Percentiles rank a stretch among this genome's conserved stretches.
Evolutionary conservation across 202 grass and related monocot species (phyloP).

Genomic region (Zoysia matrella): DNA sequence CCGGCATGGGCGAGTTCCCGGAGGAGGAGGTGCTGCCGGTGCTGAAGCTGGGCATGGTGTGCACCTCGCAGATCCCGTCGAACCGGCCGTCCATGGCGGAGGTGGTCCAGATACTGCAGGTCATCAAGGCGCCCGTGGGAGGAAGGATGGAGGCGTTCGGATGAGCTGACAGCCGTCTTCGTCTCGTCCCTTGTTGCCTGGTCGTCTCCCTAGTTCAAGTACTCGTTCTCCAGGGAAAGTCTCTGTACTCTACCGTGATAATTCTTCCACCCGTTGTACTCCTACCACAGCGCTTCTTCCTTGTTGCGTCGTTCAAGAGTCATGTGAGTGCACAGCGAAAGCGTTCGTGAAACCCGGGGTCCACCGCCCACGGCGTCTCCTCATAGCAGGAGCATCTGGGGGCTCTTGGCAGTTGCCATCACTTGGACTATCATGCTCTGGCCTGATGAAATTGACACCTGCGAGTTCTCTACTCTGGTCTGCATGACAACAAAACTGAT

Average conservation of each 20-base stretch:
- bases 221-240: no score
- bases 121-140: constrained; percentile 77
- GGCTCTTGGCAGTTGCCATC: no score
- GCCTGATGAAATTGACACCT: no score
- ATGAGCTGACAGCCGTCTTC: background rate
- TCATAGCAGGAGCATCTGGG: no score
- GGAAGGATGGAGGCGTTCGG: background rate
- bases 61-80: constrained; percentile 91
- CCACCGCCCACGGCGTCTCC: constrained; percentile 20
- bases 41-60: constrained; percentile 92
- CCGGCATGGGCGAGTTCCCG: constrained; percentile 57
- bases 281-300: background rate
- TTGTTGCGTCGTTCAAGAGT: background rate
- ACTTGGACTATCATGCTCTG: no score
- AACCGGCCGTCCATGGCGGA: constrained; percentile 91
- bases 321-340: constrained; percentile 48
- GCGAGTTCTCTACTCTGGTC: no score
- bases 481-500: no score
- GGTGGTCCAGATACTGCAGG: constrained; percentile 96
- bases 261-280: no score
- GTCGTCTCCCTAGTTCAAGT: no score
- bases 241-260: no score
- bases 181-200: background rate
- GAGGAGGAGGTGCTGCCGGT: constrained; percentile 95
- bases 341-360: constrained; percentile 22